Evolutionary conservation across 352 stramenopile genomes (phyloP), one percentile per base, ranked within the genome.

Genomic region (Pythium chondricola): DNA sequence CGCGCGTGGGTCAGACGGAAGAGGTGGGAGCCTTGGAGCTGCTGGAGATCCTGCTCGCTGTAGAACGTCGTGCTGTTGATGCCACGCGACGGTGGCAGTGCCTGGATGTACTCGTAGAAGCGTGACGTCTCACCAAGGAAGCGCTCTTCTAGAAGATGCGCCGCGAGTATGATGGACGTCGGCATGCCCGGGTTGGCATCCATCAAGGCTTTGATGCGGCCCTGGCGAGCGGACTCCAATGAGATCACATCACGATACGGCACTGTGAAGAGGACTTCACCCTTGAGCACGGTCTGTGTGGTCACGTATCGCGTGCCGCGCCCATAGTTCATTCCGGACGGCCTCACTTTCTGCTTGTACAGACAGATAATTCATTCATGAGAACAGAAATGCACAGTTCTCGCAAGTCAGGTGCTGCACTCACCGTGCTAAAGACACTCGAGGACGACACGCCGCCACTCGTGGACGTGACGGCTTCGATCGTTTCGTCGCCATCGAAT

Each of bases 21-120:
- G 33, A 67, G 51, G 24, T 61, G 55, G 3, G 59, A 67, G 0
- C 48, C 59, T 33, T 40, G 31, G 11, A 67, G 31, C 33, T 48
- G 40, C 32, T 55, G 44, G 29, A 67, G 37, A n/a, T 67, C 59
- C 2, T 60, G 31, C 20, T 59, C 45, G 3, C 22, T 25, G 32
- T 61, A 67, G 45, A 57, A 67, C 3, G 61, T 54, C 4, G 53
- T 61, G 24, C 53, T 51, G 42, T 67, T 63, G 14, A 63, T 30
- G 6, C 16, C 43, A n/a, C 14, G 20, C 2, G 30, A 22, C 3
- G 11, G 21, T 5, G 59, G 59, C 8, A 67, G 37, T 1, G 54
- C 48, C 11, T 50, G 36, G 29, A 67, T 42, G 44, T 55, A 63
- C 5, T 44, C 16, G 25, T 50, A 24, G 37, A 64, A 67, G 0